phyloP scores from a whole-genome alignment of 495 filamentous ascomycete genomes.

The Trichodelitschia bisporula region DNA sequence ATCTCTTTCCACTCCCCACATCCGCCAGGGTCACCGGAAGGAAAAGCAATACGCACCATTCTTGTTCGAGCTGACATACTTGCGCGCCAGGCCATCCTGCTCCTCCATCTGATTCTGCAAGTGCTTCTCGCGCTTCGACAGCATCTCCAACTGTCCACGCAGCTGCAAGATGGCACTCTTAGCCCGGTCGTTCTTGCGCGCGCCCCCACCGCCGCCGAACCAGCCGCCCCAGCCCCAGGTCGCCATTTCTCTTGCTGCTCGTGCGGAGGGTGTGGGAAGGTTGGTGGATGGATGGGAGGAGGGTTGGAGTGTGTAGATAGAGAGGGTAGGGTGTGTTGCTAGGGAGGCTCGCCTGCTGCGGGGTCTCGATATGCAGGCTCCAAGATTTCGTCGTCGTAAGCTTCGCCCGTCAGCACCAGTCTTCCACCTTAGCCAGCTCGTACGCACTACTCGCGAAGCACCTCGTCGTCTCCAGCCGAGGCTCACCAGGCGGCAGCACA shows the following conservation, averaged over 20 bases:
- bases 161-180: slow-evolving; percentile 91
- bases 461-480: too few relatives aligned
- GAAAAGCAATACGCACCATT: slow-evolving; percentile 33
- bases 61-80: slow-evolving; percentile 76
- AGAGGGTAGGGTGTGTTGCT: neutral
- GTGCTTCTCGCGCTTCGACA: slow-evolving; percentile 88
- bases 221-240: slow-evolving; percentile 15
- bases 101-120: slow-evolving; percentile 77
- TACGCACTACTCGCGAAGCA: too few relatives aligned
- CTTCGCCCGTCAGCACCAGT: neutral
- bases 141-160: slow-evolving; percentile 79
- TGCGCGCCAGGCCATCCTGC: slow-evolving; percentile 78
- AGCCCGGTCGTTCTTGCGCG: slow-evolving; percentile 74
- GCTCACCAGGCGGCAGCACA: too few relatives aligned
- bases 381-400: neutral
- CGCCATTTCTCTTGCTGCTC: slow-evolving; percentile 8
- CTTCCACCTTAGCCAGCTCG: neutral
- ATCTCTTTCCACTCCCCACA: neutral
- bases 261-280: neutral
- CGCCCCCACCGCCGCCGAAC: slow-evolving; percentile 24
- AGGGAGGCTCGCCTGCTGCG: neutral
- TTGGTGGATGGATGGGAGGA: neutral
- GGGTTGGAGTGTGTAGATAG: neutral
- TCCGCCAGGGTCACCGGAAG: neutral
- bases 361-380: neutral